These are phyloP conservation scores for Willaertia magna DNA, from an alignment of 208 protist genomes.

Conservation along the genomic window DNA sequence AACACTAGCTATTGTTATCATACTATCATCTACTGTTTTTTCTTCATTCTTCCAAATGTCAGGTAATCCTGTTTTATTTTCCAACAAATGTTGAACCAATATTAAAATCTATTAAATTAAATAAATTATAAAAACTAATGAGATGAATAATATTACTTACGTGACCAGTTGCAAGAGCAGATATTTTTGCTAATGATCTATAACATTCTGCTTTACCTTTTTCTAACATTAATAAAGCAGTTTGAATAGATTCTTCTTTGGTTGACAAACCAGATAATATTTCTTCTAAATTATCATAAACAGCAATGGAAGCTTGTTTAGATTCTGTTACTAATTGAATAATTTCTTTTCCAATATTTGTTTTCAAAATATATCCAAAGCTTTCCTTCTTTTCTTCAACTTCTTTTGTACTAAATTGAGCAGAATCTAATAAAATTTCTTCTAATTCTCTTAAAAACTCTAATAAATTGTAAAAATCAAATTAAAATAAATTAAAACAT, in stretches of 20 bases:
- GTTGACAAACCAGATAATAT: not conserved
- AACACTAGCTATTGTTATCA: not conserved
- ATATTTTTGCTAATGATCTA: not conserved
- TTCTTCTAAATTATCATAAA: not conserved
- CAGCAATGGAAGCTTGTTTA: not conserved
- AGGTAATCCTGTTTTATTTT: not conserved
- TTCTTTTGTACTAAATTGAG: not conserved
- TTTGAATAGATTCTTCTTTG: not conserved
- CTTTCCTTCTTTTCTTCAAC: not conserved
- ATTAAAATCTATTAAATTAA: not conserved
- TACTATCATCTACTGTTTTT: no score
- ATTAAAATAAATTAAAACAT: not conserved
- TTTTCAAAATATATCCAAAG: not conserved
- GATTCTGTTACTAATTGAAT: not conserved
- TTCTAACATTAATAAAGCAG: not conserved
- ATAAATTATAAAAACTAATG: not conserved
- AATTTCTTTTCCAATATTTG: not conserved
- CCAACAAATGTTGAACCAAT: not conserved
- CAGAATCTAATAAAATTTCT: not conserved
- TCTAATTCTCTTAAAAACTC: not conserved
- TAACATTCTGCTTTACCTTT: not conserved
- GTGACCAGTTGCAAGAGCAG: not conserved
- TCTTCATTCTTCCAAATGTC: no score
- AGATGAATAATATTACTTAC: not conserved
- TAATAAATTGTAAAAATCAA: not conserved